Conservation (phyloP, 768 basidiomycete species). For the Pulveroboletus sp. region DNA sequence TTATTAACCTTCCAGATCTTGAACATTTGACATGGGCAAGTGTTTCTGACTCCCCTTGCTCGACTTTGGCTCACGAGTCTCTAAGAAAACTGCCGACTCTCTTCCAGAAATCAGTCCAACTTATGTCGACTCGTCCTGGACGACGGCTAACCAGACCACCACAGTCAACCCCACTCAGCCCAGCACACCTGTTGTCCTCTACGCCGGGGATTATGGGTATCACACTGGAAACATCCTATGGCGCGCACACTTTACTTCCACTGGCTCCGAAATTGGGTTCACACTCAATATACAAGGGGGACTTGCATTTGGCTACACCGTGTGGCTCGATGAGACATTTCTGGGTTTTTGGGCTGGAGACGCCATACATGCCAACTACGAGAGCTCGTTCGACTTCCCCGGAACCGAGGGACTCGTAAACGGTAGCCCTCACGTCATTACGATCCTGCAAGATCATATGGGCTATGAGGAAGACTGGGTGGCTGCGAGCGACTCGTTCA, state of each 20-base stretch:
- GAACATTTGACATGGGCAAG: slow-evolving; percentile 17
- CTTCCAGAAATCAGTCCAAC: slow-evolving; percentile 34
- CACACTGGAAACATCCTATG: slow-evolving; percentile 51
- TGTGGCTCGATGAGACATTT: slow-evolving; percentile 46
- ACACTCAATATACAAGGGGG: slow-evolving; percentile 40
- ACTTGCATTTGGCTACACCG: slow-evolving; percentile 44
- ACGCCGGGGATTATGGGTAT: slow-evolving; percentile 46
- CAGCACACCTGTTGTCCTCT: slow-evolving; percentile 40
- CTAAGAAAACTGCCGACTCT: slow-evolving; percentile 23
- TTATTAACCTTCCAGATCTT: slow-evolving; percentile 19
- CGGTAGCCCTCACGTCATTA: slow-evolving; percentile 40
- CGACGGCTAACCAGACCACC: slow-evolving; percentile 36
- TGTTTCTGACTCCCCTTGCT: not conserved
- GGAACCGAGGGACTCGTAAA: not conserved
- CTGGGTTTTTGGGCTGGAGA: slow-evolving; percentile 37
- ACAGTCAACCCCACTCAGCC: slow-evolving; percentile 39
- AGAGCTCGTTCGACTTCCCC: slow-evolving; percentile 16
- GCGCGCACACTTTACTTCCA: slow-evolving; percentile 47
- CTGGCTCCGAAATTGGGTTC: slow-evolving; percentile 43
- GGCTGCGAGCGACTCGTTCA: slow-evolving; percentile 42
- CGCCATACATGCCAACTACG: slow-evolving; percentile 7
- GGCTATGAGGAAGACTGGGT: slow-evolving; percentile 44
- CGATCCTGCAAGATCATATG: slow-evolving; percentile 53
- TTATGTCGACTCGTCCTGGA: slow-evolving; percentile 43
- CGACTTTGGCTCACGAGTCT: slow-evolving; percentile 1